Evolutionary conservation across 805 yeast genomes (phyloP), one percentile per base, ranked within the genome.

Genomic region (Deakozyma indianensis): DNA sequence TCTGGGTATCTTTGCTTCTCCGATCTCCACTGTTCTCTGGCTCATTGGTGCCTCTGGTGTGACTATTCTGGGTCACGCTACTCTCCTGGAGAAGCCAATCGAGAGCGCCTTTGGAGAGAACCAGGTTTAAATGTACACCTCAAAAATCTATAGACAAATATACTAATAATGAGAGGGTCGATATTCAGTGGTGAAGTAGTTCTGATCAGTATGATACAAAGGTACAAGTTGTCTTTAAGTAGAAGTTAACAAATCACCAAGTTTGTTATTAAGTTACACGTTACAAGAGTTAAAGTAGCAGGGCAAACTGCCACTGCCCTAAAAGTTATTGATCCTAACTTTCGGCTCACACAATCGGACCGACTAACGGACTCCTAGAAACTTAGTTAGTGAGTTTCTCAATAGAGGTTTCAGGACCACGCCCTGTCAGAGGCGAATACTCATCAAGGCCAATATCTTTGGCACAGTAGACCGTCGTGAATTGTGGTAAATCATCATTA

Each of bases 31-130:
- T 3, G 62, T 92, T 62, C 71, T 92, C 69, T 92, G 97, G 97
- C 74, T 90, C 54, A 73, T 83, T 54, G 92, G 95, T 54, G 83
- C 94, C 15, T 80, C 92, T 35, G 80, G 81, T 23, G 80, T 80
- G 42, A 62, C 82, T 29, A 83, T 90, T 35, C 66, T 87, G 42
- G 73, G 86, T 2, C 98, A 92, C 63, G 98, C 96, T 41, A 70
- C 88, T 2, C 69, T 90, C 51, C 71, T 92, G 75, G 97, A 92
- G 60, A 92, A 90, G 66, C 98, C 98, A 20, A 80, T 88, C 49
- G 97, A 92, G 67, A 79, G 90, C 32, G 88, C 90, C 18, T 92
- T 90, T 59, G 92, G 87, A 59, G 96, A 86, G 60, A 85, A 82
- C 44, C 52, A 53, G 35, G 66, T 61, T 15, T 62, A 56, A 44